Conservation (phyloP, 106 monocot genomes). For the Ottelia alismoides region DNA sequence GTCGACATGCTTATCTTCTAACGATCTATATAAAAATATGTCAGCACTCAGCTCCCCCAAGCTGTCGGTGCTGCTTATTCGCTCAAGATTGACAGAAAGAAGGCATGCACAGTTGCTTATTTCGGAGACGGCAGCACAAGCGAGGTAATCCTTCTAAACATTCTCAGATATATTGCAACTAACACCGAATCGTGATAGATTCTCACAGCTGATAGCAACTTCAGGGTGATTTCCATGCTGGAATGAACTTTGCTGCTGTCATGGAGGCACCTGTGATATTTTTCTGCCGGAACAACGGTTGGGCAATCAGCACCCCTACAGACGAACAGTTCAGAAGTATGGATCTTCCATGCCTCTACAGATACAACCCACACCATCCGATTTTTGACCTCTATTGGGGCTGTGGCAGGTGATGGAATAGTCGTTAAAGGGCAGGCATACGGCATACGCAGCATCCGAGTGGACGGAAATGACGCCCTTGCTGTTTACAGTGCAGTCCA, state of each 20-base stretch:
- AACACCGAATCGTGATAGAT: too few relatives aligned
- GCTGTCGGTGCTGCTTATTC: conserved; percentile 93
- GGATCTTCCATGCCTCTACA: too few relatives aligned
- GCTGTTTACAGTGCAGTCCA: conserved; percentile 87
- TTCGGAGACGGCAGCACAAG: conserved; percentile 95
- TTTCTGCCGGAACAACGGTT: conserved; percentile 96
- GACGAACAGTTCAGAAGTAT: conserved; percentile 86
- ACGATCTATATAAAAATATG: too few relatives aligned
- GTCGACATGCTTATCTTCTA: too few relatives aligned
- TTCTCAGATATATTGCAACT: too few relatives aligned
- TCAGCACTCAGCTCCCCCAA: conserved; percentile 80
- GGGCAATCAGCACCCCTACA: conserved; percentile 93
- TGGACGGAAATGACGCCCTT: conserved; percentile 91
- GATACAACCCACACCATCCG: too few relatives aligned
- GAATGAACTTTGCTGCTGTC: conserved; percentile 91
- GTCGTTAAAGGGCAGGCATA: conserved; percentile 84
- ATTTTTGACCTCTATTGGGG: too few relatives aligned
- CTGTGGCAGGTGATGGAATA: conserved; percentile 62
- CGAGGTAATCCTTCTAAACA: conserved; percentile 42
- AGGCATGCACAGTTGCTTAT: conserved; percentile 67
- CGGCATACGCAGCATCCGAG: conserved; percentile 77
- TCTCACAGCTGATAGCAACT: too few relatives aligned
- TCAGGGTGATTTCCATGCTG: conserved; percentile 97
- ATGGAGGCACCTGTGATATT: conserved; percentile 78
- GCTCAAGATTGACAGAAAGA: conserved; percentile 81